Evolutionary conservation across 768 basidiomycete species (phyloP), one percentile per base, ranked within the genome.

Genomic region (Lactarius trivialis): DNA sequence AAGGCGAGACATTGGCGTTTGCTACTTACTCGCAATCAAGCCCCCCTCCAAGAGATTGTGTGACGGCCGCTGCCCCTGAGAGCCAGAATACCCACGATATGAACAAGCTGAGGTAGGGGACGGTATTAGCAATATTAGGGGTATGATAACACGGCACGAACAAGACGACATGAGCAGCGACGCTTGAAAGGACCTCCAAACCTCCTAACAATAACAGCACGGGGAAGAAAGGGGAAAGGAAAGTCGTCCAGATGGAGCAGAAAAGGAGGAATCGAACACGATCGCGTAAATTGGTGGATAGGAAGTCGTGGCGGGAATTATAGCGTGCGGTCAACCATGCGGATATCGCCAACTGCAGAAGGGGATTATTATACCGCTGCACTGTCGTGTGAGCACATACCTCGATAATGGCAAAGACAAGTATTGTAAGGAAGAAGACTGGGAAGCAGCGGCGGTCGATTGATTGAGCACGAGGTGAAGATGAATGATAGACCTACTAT

Each of bases 291-390:
- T 76, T 70, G 12, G 65, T 61, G 62, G 70, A 79, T 56, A 74
- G 75, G 70, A 76, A 81, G 75, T 87, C 78, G 73, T 82, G 77
- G 65, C 79, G 76, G 32, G 72, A 60, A 71, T 85, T 83, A 76
- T 82, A 92, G 49, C 75, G 78, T 15, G 84, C 75, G 8, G 81
- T 79, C 49, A 93, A 77, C 83, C 86, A 93, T 5, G 89, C 85
- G 4, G 91, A 78, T 65, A 90, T 82, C 28, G 83, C 75, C 67
- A 90, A 77, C 88, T 90, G 64, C 2, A 52, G 48, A 49, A 30
- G 2, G n/a, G 41, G 21, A 34, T 14, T 17, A 21, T 65, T 14
- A 59, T 54, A 60, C 24, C 3, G n/a, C 17, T 30, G 14, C 4
- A 33, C 12, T 39, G 21, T 49, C 26, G n/a, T 19, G 24, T 41